Evolutionary conservation across 805 yeast species (phyloP), one percentile per base, ranked within the genome.

Genomic region (Candida takata): DNA sequence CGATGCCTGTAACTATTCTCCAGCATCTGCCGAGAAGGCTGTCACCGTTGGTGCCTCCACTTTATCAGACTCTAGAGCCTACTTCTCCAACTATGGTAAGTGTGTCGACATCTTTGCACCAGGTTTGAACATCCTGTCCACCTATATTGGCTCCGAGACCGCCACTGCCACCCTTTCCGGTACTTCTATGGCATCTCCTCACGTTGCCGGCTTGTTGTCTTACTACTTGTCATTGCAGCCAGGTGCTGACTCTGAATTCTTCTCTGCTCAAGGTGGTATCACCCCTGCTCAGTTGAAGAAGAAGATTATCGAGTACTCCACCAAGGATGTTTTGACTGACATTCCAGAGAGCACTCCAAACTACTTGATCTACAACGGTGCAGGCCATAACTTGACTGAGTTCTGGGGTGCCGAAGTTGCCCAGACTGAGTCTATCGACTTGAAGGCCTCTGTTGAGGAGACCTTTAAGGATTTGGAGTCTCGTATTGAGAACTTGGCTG

Each of bases 121-220:
- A 17, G 98, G 98, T 55, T 79, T 86, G 53, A 81, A 85, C 58
- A 77, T 90, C 42, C 69, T 81, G 48, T 85, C 95, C 29, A 82
- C 90, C 26, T 84, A 82, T 58, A 83, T 79, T 58, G 92, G 94
- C 29, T 77, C 86, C 4, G 69, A 72, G 35, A 62, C 74, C 36
- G 84, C 87, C 29, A 81, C 90, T 47, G 87, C 92, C 30, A 75
- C 84, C 27, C 69, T 84, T 58, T 83, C 95, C 26, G 98, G 98
- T 64, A 90, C 97, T 9, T 90, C 97, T 12, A 90, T 90, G 98
- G 96, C 97, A 16, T 83, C 97, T 26, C 97, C 98, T 31, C 96
- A 87, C 56, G 88, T 88, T 49, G 80, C 87, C 41, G 98, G 98
- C 50, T 70, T 90, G 59, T 76, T 87, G 54, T 74, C 95, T 8